Percentiles rank a stretch among this genome's conserved stretches.
Evolutionary conservation across 495 filamentous ascomycete species (phyloP).

Genomic region (Talaromyces stipitatus): DNA sequence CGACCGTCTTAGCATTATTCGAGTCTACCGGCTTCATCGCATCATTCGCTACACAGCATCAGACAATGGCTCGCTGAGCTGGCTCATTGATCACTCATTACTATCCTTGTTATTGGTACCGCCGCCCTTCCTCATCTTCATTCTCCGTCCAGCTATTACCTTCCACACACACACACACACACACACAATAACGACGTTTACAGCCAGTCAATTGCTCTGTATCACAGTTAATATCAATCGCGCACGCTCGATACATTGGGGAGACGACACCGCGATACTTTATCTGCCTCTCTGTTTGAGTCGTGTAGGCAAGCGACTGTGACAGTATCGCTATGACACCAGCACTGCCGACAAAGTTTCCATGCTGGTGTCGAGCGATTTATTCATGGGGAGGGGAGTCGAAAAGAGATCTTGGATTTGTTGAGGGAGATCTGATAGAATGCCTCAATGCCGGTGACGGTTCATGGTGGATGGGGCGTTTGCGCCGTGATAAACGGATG

Average conservation of each 20-base stretch:
- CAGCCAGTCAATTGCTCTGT: not conserved
- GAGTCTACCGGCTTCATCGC: not conserved
- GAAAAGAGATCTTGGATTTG: conserved; percentile 88
- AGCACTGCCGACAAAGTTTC: conserved; percentile 74
- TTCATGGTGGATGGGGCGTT: conserved; percentile 93
- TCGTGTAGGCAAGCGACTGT: not conserved
- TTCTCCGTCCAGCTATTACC: not conserved
- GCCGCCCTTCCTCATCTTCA: not conserved
- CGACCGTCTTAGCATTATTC: not conserved
- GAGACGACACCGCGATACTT: not conserved
- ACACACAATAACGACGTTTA: not conserved
- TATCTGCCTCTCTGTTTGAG: not conserved
- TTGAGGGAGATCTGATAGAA: conserved; percentile 97
- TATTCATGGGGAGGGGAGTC: conserved; percentile 98
- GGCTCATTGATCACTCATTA: not conserved
- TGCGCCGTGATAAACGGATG: conserved; percentile 78
- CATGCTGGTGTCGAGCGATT: conserved; percentile 90
- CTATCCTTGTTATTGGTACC: not conserved
- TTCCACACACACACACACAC: not conserved
- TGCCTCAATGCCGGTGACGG: conserved; percentile 96
- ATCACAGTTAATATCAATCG: not conserved
- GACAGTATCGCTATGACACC: conserved; percentile 40
- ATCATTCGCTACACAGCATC: not conserved
- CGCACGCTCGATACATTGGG: not conserved
- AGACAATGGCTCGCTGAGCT: not conserved